phyloP scores from a whole-genome alignment of 805 yeast species.

The Candida incommunis region DNA sequence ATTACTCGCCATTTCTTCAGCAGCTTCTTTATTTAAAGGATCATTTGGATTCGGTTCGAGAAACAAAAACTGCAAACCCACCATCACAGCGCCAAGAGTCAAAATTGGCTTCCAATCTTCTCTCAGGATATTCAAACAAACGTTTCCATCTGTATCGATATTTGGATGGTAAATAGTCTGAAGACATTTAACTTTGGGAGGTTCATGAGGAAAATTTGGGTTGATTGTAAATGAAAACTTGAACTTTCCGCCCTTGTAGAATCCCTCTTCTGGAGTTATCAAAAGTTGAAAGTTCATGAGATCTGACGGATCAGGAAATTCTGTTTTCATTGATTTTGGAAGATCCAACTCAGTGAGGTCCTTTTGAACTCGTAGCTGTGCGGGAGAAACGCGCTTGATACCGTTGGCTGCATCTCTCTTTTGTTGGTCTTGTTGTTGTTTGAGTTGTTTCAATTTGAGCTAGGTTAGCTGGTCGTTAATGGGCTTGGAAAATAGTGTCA shows the following conservation, averaged over 20 bases:
- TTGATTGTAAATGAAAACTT: conserved; percentile 50
- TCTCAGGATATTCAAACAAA: conserved; percentile 78
- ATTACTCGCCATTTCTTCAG: conserved; percentile 33
- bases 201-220: conserved; percentile 76
- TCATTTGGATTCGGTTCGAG: conserved; percentile 86
- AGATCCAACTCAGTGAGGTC: conserved; percentile 55
- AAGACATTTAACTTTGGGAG: conserved; percentile 69
- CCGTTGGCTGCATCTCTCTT: conserved; percentile 19
- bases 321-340: conserved; percentile 41
- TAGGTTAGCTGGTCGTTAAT: no score
- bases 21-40: conserved; percentile 87
- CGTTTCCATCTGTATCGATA: conserved; percentile 79
- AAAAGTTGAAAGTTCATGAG: conserved; percentile 46
- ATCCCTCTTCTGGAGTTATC: conserved; percentile 59
- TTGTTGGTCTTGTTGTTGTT: conserved; percentile 39
- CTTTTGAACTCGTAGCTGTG: conserved; percentile 63
- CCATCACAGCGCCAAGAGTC: conserved; percentile 62
- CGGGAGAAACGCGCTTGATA: conserved; percentile 33
- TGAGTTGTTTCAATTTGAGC: conserved; percentile 48
- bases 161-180: conserved; percentile 84
- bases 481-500: no score
- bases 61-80: conserved; percentile 75
- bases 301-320: conserved; percentile 37
- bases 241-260: conserved; percentile 56
- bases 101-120: conserved; percentile 96